A percentile compares a stretch with the other conserved stretches of the same genome.
Evolutionary conservation across 176 grass and related monocot species (phyloP).

Genomic region (Raddia guianensis): DNA sequence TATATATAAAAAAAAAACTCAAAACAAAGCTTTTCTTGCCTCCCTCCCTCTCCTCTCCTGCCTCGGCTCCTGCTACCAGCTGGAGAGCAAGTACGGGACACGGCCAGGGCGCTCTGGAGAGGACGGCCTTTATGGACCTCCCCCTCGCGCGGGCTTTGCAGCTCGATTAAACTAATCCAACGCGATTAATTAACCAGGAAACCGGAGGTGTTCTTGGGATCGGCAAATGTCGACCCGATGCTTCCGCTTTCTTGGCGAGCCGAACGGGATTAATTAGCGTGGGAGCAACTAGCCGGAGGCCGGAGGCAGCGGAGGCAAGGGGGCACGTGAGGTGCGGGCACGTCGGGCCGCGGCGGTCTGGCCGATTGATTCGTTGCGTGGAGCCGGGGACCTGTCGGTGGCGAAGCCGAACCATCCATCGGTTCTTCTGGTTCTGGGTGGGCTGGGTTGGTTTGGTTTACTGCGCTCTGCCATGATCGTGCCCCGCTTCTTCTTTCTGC

Average conservation of each 20-base stretch:
- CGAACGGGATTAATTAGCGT: background rate
- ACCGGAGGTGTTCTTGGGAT: slow-evolving; percentile 27
- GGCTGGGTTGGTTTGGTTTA: background rate
- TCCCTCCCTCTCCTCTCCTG: background rate
- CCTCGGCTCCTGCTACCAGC: slow-evolving; percentile 26
- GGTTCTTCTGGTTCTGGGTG: background rate
- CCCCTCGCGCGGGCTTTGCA: background rate
- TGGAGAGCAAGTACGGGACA: slow-evolving; percentile 12
- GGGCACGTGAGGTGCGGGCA: slow-evolving; percentile 44
- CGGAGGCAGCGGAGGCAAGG: background rate
- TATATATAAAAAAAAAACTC: slow-evolving; percentile 1
- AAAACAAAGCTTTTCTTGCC: background rate
- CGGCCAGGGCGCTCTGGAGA: background rate
- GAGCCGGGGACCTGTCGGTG: slow-evolving; percentile 52
- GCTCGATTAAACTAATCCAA: background rate
- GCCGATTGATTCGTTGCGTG: slow-evolving; percentile 47
- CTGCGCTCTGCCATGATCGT: background rate
- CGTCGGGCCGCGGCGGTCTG: background rate
- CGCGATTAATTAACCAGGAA: background rate
- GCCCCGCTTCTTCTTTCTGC: background rate
- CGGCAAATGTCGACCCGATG: slow-evolving; percentile 17
- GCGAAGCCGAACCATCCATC: background rate
- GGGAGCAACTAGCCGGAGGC: background rate
- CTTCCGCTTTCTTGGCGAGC: background rate
- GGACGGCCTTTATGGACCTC: slow-evolving; percentile 28